These are phyloP conservation scores for Xanthoconium separans DNA, from an alignment of 1,284 basidiomycete species.

Conservation along the genomic window DNA sequence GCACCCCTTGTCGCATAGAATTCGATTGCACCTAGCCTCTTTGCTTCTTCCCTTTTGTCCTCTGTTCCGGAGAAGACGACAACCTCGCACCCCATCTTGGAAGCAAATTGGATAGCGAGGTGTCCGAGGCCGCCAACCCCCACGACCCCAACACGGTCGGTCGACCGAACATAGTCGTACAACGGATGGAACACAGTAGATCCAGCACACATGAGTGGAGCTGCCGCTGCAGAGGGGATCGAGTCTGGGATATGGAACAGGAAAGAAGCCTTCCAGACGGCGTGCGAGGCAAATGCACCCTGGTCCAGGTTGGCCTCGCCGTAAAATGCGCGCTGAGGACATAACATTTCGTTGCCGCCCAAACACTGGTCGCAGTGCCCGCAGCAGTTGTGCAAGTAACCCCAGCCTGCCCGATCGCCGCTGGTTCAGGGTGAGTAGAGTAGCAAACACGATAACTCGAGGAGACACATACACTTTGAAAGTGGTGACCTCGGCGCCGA, in stretches of 20 bases:
- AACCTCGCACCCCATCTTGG: conserved; percentile 52
- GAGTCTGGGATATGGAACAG: conserved; percentile 35
- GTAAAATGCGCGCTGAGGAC: conserved; percentile 27
- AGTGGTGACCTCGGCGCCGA: conserved; percentile 28
- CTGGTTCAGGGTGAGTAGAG: conserved; percentile 10
- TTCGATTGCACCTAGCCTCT: conserved; percentile 50
- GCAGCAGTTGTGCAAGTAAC: conserved; percentile 27
- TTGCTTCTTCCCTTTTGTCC: conserved; percentile 53
- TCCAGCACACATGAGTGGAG: conserved; percentile 40
- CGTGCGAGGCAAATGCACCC: conserved; percentile 35
- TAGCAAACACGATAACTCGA: no score
- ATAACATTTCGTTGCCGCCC: conserved; percentile 32
- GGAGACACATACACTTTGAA: conserved; percentile 30
- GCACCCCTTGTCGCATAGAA: conserved; percentile 33
- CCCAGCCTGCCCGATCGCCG: conserved; percentile 34
- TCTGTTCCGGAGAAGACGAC: conserved; percentile 59
- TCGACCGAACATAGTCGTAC: conserved; percentile 22
- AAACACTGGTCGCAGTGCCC: conserved; percentile 30
- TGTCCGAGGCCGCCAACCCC: conserved; percentile 40
- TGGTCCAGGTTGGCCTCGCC: conserved; percentile 30
- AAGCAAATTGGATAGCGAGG: conserved; percentile 38
- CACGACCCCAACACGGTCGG: conserved; percentile 38
- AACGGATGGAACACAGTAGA: conserved; percentile 36
- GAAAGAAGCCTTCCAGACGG: conserved; percentile 33
- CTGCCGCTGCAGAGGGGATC: conserved; percentile 32